Evolutionary conservation across 495 filamentous ascomycete genomes (phyloP), one percentile per base, ranked within the genome.

Genomic region (Aspergillus wentii): DNA sequence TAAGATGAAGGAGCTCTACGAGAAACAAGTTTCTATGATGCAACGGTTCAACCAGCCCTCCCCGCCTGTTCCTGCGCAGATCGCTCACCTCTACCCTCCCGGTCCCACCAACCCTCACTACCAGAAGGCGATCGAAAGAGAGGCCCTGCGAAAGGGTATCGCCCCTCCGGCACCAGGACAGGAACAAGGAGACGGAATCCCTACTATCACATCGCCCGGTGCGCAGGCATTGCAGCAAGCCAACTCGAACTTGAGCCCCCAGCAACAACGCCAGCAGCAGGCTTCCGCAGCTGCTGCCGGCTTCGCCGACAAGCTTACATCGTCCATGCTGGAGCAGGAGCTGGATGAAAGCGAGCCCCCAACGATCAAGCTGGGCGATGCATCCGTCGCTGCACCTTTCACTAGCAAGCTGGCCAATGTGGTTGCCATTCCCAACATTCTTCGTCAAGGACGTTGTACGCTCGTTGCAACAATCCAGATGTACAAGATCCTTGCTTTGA

Each of bases 401-500:
- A 99, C 92, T 0, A 94, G 88, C 64, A 99, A 99, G 63, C 74
- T 99, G 18, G 86, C 88, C 39, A 95, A 97, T 52, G 92, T 99
- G 34, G 78, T 99, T 48, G 92, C 92, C 29, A 91, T 99, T 44
- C 89, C 92, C 13, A 97, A 99, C 69, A 99, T 99, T 50, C 87
- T 99, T 48, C 84, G 92, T 43, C 92, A 99, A 65, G 92, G 92
- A 34, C 83, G 92, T 41, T 99, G 92, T 63, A 96, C 92, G 2
- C 73, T 99, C 8, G 94, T 99, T 32, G 91, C 92, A 4, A 97
- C 94, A 3, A 97, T 99, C 46, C 92, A 99, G 68, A 99, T 99
- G 92, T 99, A 97, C 76, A 99, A 99, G 74, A 99, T 99, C 52
- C 76, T 99, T 36, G 92, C 92, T 15, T 70, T 99, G 41, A 99